Base-by-base conservation (phyloP, 1,139 yeast species). In the Lodderomyces elongisporus region DNA sequence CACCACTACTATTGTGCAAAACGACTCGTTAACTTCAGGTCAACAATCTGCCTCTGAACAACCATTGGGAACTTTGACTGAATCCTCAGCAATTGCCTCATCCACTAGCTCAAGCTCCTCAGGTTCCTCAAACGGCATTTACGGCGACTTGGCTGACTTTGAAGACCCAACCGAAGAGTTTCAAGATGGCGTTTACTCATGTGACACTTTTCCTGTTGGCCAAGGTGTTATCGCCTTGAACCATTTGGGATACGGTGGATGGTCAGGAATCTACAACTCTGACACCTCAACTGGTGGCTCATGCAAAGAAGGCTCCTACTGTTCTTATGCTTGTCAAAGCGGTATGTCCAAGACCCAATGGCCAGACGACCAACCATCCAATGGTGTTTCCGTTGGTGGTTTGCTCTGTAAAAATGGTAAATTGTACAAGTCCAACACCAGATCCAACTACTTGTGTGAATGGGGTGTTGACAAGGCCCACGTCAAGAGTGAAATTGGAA, bases 291-390 rank as follows among this genome's bases (percentile, higher is more conserved):
- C 88, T 48, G 78, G 88, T 41, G 54, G 66, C 66, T 36, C 43
- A 34, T 91, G 98, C 72, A 54, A 68, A 49, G 95, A 87, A 47
- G 97, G 96, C 43, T 77, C 76, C 56, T 87, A 84, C 78, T 91
- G 97, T 68, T 89, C 97, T 43, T 89, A 88, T 62, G 95, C 96
- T 37, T 88, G 97, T 71, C 87, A 84, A 66, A 75, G 95, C 28
- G 97, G 96, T 70, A 83, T 83, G 93, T 82, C 95, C 58, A 88
- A 88, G 79, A 85, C 96, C 40, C 97, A 88, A 69, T 89, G 95
- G 95, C 96, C 96, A 38, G 59, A 77, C 35, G 52, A 60, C 39
- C 97, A 88, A 69, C 96, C 96, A 32, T 47, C 82, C 38, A 76
- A 70, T 56, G 96, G 96, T 62, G 85, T 81, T 38, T 83, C 95